Percentiles rank a stretch among this genome's conserved stretches.
These are phyloP conservation scores for Huntiella bhutanensis DNA, from an alignment of 2,329 filamentous ascomycete genomes.

Conservation along the genomic window DNA sequence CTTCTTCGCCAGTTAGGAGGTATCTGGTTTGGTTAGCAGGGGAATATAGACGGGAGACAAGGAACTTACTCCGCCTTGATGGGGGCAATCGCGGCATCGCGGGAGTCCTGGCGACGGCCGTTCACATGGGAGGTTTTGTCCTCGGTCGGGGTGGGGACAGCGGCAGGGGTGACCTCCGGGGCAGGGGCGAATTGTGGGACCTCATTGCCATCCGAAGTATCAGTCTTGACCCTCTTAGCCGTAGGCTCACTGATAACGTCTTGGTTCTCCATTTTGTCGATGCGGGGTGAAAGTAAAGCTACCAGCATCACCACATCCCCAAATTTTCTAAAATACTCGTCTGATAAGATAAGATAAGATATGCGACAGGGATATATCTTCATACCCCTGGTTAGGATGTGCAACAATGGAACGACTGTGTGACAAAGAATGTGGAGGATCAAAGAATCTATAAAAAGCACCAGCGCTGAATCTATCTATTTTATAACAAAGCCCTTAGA, in stretches of 20 bases:
- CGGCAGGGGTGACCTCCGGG: constrained; percentile 13
- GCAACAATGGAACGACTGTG: neutral
- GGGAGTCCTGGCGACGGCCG: constrained; percentile 18
- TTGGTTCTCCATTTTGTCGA: too few species aligned
- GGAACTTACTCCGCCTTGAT: constrained; percentile 21
- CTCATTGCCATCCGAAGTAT: constrained; percentile 2
- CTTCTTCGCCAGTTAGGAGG: constrained; percentile 35
- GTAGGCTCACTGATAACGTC: constrained; percentile 21
- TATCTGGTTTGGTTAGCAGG: constrained; percentile 15
- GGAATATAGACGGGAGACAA: neutral
- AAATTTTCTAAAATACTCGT: neutral
- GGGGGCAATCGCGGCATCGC: constrained; percentile 15
- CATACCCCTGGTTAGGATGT: neutral
- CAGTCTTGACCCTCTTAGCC: constrained; percentile 37
- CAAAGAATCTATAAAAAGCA: neutral
- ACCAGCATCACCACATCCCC: constrained; percentile 6
- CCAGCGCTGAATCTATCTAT: neutral
- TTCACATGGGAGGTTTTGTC: constrained; percentile 22
- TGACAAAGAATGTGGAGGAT: neutral
- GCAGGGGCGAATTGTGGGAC: constrained; percentile 7
- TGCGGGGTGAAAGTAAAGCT: too few species aligned
- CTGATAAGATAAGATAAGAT: neutral
- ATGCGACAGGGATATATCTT: neutral
- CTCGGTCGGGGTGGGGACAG: neutral
- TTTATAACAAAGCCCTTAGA: too few species aligned